Conservation (phyloP, 129 eudicot species). For the Tagetes patula region DNA sequence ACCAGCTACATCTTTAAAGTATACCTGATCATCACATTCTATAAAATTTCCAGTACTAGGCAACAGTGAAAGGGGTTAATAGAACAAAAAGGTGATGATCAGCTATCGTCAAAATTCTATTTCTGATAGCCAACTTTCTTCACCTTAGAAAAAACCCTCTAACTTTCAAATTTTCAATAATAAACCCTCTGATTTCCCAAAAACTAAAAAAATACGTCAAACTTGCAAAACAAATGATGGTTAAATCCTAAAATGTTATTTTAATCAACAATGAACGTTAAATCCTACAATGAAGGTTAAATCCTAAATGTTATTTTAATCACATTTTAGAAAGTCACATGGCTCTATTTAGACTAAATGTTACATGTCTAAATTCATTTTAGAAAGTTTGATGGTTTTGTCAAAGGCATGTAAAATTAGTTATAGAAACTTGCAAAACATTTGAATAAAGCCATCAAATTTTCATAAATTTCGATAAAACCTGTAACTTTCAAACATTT, state of each 20-base stretch:
- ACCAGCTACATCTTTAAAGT: constrained; percentile 80
- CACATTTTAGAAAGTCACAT: too few species aligned
- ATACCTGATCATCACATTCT: constrained; percentile 48
- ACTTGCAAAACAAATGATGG: background rate
- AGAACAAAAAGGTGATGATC: background rate
- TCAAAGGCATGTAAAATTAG: background rate
- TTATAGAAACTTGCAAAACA: background rate
- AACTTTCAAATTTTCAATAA: background rate
- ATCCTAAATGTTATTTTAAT: too few species aligned
- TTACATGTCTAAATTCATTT: background rate
- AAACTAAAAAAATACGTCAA: background rate
- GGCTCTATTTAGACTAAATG: too few species aligned
- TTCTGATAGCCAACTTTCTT: background rate
- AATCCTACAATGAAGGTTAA: too few species aligned
- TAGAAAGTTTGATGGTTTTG: background rate
- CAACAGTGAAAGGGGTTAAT: background rate
- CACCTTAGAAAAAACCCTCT: background rate
- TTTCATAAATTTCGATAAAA: background rate
- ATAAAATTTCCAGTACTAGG: background rate
- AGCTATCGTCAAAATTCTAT: background rate
- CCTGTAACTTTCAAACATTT: background rate
- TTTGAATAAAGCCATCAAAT: background rate
- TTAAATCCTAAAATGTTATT: background rate
- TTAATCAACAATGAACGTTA: background rate
- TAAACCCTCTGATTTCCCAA: background rate